These are phyloP conservation scores for Oryza nivara DNA, from an alignment of 176 grass and related monocot species.

Conservation along the genomic window DNA sequence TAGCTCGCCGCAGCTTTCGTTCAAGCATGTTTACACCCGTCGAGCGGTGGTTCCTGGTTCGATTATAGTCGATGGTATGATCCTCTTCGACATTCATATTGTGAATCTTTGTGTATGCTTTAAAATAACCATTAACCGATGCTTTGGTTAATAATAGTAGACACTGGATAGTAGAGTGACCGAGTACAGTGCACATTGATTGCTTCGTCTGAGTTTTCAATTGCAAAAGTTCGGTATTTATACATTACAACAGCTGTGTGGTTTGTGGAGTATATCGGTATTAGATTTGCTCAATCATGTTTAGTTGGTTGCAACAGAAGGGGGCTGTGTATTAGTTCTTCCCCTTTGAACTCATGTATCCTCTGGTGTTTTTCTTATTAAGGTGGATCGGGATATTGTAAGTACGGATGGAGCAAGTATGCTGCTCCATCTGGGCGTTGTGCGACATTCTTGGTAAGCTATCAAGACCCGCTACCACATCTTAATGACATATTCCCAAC, in stretches of 20 bases:
- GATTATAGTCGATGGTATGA: slow-evolving; percentile 86
- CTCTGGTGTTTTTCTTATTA: slow-evolving; percentile 33
- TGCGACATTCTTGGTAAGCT: slow-evolving; percentile 84
- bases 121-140: not conserved
- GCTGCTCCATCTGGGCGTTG: slow-evolving; percentile 89
- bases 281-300: slow-evolving; percentile 1
- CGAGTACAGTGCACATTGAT: not conserved
- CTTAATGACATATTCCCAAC: not conserved
- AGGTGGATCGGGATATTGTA: slow-evolving; percentile 99
- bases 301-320: not conserved
- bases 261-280: not conserved
- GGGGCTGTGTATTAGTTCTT: not conserved
- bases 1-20: slow-evolving; percentile 53
- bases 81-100: not conserved
- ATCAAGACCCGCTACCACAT: not conserved
- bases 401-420: slow-evolving; percentile 98
- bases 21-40: slow-evolving; percentile 71
- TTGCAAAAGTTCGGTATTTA: not conserved
- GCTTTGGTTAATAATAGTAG: not conserved
- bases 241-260: not conserved
- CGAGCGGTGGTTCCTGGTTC: slow-evolving; percentile 66
- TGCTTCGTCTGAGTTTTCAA: not conserved
- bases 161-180: not conserved
- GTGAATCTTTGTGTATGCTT: not conserved
- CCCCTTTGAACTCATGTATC: slow-evolving; percentile 16